Percentiles rank a stretch among this genome's conserved stretches.
These are phyloP conservation scores for Amauroascus verrucosus DNA, from an alignment of 2,329 filamentous ascomycete species.

Conservation along the genomic window DNA sequence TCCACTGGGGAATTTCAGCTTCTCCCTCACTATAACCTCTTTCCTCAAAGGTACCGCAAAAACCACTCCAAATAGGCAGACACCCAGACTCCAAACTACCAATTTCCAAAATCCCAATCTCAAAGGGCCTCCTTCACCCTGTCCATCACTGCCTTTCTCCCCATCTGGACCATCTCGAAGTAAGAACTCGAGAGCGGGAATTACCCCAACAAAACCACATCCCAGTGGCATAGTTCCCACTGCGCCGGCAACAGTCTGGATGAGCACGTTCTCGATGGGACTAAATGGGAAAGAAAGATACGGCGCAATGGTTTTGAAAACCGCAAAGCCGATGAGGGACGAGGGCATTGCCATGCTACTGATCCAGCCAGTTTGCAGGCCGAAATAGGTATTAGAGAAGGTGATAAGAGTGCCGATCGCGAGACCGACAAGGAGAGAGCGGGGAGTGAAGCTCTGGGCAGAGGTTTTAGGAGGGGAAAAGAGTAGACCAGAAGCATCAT, in stretches of 20 bases:
- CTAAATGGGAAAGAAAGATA: slow-evolving; percentile 73
- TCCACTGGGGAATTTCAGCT: slow-evolving; percentile 86
- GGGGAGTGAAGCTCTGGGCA: slow-evolving; percentile 63
- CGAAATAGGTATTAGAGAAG: slow-evolving; percentile 98
- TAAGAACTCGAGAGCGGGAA: slow-evolving; percentile 84
- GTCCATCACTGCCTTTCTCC: slow-evolving; percentile 58
- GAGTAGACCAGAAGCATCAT: not conserved
- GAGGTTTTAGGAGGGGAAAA: slow-evolving; percentile 18
- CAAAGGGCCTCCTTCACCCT: slow-evolving; percentile 69
- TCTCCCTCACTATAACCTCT: slow-evolving; percentile 87
- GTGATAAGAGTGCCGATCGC: slow-evolving; percentile 82
- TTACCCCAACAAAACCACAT: slow-evolving; percentile 88
- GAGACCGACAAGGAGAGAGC: slow-evolving; percentile 69
- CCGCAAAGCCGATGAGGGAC: slow-evolving; percentile 84
- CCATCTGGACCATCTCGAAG: slow-evolving; percentile 68
- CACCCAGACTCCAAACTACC: slow-evolving; percentile 79
- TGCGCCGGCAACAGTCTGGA: slow-evolving; percentile 89
- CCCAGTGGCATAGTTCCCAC: slow-evolving; percentile 96
- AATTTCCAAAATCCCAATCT: slow-evolving; percentile 63
- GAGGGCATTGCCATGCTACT: slow-evolving; percentile 95
- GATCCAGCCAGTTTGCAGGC: slow-evolving; percentile 79
- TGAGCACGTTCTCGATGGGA: slow-evolving; percentile 89
- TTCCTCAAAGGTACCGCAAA: slow-evolving; percentile 85
- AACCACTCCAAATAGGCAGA: slow-evolving; percentile 93
- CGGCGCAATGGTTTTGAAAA: slow-evolving; percentile 70